Base-by-base conservation (phyloP, 2,329 filamentous ascomycete genomes). In the Helotiales sp. region DNA sequence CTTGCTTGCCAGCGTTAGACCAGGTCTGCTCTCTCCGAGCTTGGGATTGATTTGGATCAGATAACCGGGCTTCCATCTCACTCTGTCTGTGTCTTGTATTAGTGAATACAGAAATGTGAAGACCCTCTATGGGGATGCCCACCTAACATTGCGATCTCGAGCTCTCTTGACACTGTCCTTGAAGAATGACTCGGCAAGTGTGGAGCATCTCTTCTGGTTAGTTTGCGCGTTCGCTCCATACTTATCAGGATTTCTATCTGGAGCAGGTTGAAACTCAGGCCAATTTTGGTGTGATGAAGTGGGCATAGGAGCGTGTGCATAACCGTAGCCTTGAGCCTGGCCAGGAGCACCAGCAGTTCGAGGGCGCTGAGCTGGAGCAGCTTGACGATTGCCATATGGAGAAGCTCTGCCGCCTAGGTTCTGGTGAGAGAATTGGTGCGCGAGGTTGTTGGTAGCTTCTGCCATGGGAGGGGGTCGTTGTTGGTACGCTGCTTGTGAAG, bases 121-220 rank as follows among this genome's bases (percentile, higher is more conserved):
- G 29, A 12, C 27, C 3, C 31, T 25, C 25, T 15, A 25, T 40
- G n/a, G 22, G 47, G 15, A 2, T 25, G 72, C 82, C 67, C 77
- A 96, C 93, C 93, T 89, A 75, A 96, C 87, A 74, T 99, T 99
- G 58, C 95, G 87, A 77, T 98, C 95, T 66, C 93, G 85, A 52
- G 95, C 95, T 68, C 95, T 86, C 80, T 96, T 93, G 55, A 99
- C 96, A 73, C 93, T 98, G 76, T 99, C 93, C 76, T 96, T 96
- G 85, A 98, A 99, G 79, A 98, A 98, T 67, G 95, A 92, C 56
- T 89, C 86, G 36, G 96, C 89, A 70, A 87, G 72, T 69, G 86
- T 83, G 13, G 82, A 83, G 72, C 85, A 88, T 70, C 86, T 87
- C 76, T 87, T 87, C 75, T 88, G 84, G 71, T 88, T 88, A 72